Percentiles rank a stretch among this genome's conserved stretches.
phyloP scores from a whole-genome alignment of 2,329 filamentous ascomycete genomes.

The Fusarium azukiicola region DNA sequence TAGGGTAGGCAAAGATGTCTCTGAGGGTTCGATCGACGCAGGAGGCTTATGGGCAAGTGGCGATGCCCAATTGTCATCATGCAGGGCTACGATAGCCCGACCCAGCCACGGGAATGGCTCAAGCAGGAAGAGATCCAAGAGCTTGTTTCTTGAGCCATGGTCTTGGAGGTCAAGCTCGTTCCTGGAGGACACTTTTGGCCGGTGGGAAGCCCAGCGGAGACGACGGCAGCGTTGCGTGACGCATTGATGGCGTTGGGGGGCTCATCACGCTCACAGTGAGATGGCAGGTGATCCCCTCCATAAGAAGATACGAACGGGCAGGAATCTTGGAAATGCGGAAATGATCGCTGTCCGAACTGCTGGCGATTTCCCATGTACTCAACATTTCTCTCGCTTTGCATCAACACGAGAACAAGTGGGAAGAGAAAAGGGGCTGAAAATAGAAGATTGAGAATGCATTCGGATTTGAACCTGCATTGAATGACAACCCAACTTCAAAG shows the following conservation, averaged over 20 bases:
- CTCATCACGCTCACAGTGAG: not conserved
- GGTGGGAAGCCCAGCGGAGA: not conserved
- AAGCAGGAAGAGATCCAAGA: constrained; percentile 4
- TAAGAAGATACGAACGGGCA: accelerated
- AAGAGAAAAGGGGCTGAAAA: no score
- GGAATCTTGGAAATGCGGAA: no score
- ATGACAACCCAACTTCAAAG: not conserved
- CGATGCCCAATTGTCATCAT: constrained; percentile 16
- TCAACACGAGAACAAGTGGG: no score
- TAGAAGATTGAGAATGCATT: not conserved
- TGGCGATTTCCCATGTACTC: no score
- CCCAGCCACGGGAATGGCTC: constrained; percentile 24
- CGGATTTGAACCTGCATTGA: not conserved
- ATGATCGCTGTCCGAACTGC: no score
- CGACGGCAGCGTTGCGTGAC: not conserved
- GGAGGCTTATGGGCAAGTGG: constrained; percentile 15
- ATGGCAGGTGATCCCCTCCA: not conserved
- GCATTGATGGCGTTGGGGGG: not conserved
- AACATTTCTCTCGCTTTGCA: no score
- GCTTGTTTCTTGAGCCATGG: not conserved
- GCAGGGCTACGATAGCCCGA: constrained; percentile 25
- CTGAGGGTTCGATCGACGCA: constrained; percentile 18
- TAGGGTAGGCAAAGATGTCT: not conserved
- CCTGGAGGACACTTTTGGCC: constrained; percentile 12
- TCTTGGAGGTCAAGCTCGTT: not conserved